These are phyloP conservation scores for Kingdonia uniflora DNA, from an alignment of 164 flowering plant genomes.

Conservation along the genomic window DNA sequence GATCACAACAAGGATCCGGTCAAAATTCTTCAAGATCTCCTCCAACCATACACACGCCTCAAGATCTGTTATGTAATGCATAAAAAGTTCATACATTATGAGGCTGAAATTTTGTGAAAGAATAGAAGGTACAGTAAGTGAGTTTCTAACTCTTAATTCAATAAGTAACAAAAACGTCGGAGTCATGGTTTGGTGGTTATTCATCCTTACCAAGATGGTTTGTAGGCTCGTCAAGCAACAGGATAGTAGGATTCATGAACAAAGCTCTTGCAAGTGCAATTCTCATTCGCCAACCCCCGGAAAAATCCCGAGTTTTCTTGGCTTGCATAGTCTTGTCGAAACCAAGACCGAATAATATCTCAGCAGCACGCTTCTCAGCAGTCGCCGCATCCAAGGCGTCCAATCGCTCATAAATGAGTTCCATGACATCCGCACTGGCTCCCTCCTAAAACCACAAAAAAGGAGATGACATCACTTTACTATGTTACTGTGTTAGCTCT, in stretches of 20 bases:
- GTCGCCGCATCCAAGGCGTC: conserved; percentile 87
- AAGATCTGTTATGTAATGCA: conserved; percentile 40
- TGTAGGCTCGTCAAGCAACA: conserved; percentile 87
- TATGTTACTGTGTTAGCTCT: too few species aligned
- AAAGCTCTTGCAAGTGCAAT: conserved; percentile 87
- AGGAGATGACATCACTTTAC: too few species aligned
- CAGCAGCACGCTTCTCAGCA: conserved; percentile 97
- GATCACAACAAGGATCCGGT: conserved; percentile 81
- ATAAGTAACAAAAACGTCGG: too few species aligned
- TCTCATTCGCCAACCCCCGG: conserved; percentile 99
- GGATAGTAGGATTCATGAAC: conserved; percentile 86
- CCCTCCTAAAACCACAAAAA: conserved; percentile 37
- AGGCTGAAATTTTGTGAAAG: too few species aligned
- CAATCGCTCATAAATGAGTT: conserved; percentile 81
- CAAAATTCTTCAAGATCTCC: conserved; percentile 81
- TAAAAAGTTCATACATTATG: neutral
- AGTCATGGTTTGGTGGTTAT: neutral
- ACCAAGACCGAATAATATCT: conserved; percentile 88
- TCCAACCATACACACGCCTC: conserved; percentile 99
- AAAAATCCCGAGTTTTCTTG: conserved; percentile 79
- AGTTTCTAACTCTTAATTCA: too few species aligned
- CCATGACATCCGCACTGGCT: conserved; percentile 83
- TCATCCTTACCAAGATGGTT: conserved; percentile 72
- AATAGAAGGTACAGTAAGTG: too few species aligned
- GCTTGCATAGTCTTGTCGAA: conserved; percentile 80